phyloP scores from a whole-genome alignment of 805 yeast genomes.

The Kuraishia cidri region DNA sequence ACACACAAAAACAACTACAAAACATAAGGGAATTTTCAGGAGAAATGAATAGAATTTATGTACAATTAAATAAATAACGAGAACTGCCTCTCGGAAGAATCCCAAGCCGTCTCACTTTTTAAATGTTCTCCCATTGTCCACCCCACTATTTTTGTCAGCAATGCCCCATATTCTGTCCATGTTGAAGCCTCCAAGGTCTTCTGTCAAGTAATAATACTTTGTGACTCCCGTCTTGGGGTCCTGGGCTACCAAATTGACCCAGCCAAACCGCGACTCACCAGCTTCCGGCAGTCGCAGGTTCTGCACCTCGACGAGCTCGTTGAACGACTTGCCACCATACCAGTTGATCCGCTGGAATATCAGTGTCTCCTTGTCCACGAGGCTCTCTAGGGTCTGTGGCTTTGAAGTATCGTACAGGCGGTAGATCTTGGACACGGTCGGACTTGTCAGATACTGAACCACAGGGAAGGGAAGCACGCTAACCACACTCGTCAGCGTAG shows the following conservation, averaged over 20 bases:
- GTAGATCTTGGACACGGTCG: constrained; percentile 66
- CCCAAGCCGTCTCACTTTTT: no score
- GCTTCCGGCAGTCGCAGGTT: constrained; percentile 28
- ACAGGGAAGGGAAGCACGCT: constrained; percentile 50
- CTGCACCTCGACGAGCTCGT: constrained; percentile 46
- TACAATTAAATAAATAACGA: no score
- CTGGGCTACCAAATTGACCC: constrained; percentile 36
- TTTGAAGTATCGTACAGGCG: constrained; percentile 55
- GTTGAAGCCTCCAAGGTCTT: constrained; percentile 70
- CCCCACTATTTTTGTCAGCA: constrained; percentile 58
- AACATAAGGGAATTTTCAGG: no score
- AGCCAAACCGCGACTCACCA: constrained; percentile 31
- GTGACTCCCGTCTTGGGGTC: constrained; percentile 24
- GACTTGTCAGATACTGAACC: constrained; percentile 42
- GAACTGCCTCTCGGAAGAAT: no score
- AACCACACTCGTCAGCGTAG: constrained; percentile 28
- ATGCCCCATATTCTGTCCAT: constrained; percentile 86
- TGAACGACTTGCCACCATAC: constrained; percentile 59
- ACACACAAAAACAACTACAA: no score
- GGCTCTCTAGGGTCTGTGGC: constrained; percentile 57
- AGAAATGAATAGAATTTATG: no score
- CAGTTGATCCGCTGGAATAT: constrained; percentile 59
- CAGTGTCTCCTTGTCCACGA: constrained; percentile 53
- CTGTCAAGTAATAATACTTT: constrained; percentile 48
- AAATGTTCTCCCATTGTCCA: constrained; percentile 55